Conservation (phyloP, 345 rosid species). For the Euphorbia pulcherrima region DNA sequence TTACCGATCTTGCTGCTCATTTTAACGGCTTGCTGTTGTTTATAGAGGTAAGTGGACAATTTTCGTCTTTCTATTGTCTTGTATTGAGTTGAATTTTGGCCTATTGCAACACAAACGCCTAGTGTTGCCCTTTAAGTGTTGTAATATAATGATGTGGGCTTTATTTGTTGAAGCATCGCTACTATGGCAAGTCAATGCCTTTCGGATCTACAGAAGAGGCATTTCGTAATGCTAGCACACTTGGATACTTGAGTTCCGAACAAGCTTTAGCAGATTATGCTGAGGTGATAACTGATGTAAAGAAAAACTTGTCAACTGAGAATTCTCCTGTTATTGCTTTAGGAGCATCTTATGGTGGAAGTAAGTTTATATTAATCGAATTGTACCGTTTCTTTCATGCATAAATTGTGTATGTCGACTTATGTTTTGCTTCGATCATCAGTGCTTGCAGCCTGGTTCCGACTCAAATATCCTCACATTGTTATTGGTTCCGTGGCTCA, state of each 20-base stretch:
- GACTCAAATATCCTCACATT: conserved; percentile 31
- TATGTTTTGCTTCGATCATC: not conserved
- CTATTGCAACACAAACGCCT: no score
- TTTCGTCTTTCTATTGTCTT: no score
- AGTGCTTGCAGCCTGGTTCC: conserved; percentile 36
- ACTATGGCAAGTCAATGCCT: conserved; percentile 32
- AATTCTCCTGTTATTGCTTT: conserved; percentile 25
- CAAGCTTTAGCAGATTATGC: conserved; percentile 38
- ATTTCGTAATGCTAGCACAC: conserved; percentile 16
- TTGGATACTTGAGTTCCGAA: conserved; percentile 30
- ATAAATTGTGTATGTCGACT: not conserved
- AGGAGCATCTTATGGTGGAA: conserved; percentile 38
- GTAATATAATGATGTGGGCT: not conserved
- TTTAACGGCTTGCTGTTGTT: conserved; percentile 25
- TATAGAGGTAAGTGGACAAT: conserved; percentile 26
- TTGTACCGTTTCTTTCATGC: no score
- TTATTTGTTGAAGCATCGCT: conserved; percentile 24
- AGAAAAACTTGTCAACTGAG: conserved; percentile 25
- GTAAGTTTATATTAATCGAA: conserved; percentile 3
- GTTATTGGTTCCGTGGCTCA: conserved; percentile 28
- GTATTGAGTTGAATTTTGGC: no score
- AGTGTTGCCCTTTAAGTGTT: no score
- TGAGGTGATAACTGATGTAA: conserved; percentile 22
- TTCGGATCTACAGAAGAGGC: conserved; percentile 28
- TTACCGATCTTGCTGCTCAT: conserved; percentile 20